These are phyloP conservation scores for Gossypium raimondii DNA, from an alignment of 345 rosid species.

Conservation along the genomic window DNA sequence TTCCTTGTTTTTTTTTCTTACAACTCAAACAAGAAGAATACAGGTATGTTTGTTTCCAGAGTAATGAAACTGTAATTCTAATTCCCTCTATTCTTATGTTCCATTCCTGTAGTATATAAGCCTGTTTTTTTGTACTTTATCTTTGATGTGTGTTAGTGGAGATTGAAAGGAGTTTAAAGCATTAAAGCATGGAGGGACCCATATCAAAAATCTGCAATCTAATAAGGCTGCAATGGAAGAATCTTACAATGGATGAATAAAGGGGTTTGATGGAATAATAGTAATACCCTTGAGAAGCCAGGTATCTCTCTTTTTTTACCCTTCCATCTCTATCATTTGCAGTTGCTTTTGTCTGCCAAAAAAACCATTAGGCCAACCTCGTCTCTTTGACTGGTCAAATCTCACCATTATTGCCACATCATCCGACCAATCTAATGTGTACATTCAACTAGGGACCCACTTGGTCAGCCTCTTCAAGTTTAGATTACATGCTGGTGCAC, in stretches of 20 bases:
- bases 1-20: not conserved
- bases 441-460: conserved; percentile 18
- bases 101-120: conserved; percentile 55
- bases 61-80: conserved; percentile 26
- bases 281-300: conserved; percentile 66
- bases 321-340: conserved; percentile 38
- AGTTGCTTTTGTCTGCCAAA: conserved; percentile 51
- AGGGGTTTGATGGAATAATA: conserved; percentile 34
- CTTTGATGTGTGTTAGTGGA: conserved; percentile 23
- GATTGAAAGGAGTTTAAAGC: conserved; percentile 45
- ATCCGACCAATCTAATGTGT: conserved; percentile 33
- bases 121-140: conserved; percentile 33
- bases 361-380: conserved; percentile 18
- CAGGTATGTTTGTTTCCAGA: conserved; percentile 35
- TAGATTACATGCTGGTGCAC: too few relatives aligned
- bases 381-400: conserved; percentile 22
- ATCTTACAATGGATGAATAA: conserved; percentile 58
- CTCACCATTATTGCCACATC: conserved; percentile 30
- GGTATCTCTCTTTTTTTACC: conserved; percentile 57
- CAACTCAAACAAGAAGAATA: conserved; percentile 36
- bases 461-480: not conserved
- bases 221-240: conserved; percentile 71
- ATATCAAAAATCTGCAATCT: conserved; percentile 47
- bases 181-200: conserved; percentile 54
- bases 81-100: conserved; percentile 34